phyloP scores from a whole-genome alignment of 257 asterid genomes.

The Ophiorrhiza pumila region DNA sequence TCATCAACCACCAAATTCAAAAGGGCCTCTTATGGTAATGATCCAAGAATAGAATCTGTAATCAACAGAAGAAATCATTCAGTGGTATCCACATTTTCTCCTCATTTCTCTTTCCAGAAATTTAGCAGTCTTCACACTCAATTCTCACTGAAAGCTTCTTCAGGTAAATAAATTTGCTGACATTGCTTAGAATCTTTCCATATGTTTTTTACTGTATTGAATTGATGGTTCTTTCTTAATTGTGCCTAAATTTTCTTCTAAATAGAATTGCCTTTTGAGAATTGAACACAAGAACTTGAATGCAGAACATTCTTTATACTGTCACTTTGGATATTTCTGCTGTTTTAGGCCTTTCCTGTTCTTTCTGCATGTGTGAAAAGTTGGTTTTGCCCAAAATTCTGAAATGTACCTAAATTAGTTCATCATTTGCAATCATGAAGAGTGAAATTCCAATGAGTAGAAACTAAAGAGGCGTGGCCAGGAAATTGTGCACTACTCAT shows the following conservation, averaged over 20 bases:
- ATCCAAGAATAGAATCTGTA: slow-evolving; percentile 23
- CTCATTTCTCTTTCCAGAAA: slow-evolving; percentile 20
- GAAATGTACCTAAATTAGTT: not conserved
- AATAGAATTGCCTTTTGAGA: not conserved
- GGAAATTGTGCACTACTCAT: not conserved
- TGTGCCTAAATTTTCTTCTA: too few relatives aligned
- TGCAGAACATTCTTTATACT: not conserved
- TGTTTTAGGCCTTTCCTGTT: not conserved
- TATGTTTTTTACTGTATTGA: not conserved
- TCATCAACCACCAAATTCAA: slow-evolving; percentile 22
- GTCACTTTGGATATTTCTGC: not conserved
- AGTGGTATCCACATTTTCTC: slow-evolving; percentile 26
- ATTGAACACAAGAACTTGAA: not conserved
- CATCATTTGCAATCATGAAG: not conserved
- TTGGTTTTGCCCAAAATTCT: not conserved
- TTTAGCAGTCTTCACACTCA: slow-evolving; percentile 18
- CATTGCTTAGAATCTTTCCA: not conserved
- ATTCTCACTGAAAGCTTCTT: slow-evolving; percentile 38
- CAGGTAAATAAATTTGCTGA: slow-evolving; percentile 45
- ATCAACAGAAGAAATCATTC: slow-evolving; percentile 9
- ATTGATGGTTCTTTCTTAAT: not conserved
- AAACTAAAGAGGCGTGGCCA: not conserved
- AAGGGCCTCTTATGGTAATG: slow-evolving; percentile 16
- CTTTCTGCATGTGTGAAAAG: not conserved
- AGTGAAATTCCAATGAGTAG: not conserved